A percentile compares a stretch with the other conserved stretches of the same genome.
These are phyloP conservation scores for Eimeria acervulina DNA, from an alignment of 169 alveolate species.

Conservation along the genomic window DNA sequence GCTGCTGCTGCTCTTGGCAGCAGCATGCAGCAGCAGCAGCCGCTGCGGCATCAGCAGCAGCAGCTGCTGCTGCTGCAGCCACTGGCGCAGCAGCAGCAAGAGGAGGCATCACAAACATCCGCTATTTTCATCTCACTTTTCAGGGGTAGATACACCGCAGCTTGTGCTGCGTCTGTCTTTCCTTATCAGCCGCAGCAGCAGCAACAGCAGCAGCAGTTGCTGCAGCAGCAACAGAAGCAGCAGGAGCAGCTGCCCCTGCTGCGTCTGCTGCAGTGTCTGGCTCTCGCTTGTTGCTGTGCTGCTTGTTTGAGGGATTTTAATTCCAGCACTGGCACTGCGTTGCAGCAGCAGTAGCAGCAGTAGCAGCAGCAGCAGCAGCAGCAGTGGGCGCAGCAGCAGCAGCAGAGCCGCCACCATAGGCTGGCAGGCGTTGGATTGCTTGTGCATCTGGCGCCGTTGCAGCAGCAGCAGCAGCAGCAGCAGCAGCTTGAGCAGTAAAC, in stretches of 20 bases:
- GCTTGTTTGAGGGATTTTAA: background rate
- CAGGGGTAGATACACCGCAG: background rate
- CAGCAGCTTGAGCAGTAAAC: no score
- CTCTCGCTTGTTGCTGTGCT: background rate
- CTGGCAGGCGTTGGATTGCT: no score
- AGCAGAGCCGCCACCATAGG: no score
- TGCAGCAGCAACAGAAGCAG: background rate
- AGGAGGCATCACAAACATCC: background rate
- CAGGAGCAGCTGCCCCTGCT: no score
- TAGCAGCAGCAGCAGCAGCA: background rate
- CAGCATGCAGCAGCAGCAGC: no score
- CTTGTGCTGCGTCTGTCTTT: background rate
- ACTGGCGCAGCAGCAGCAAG: constrained; percentile 5
- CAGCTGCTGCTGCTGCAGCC: background rate
- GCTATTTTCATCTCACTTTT: background rate
- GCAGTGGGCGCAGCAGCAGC: no score
- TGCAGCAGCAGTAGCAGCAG: constrained; percentile 33
- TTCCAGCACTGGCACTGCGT: background rate
- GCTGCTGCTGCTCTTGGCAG: constrained; percentile 3
- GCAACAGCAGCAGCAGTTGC: background rate
- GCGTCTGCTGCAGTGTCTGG: background rate
- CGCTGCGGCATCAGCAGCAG: no score
- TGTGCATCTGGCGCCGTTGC: no score
- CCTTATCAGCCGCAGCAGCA: constrained; percentile 21
- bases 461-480: no score